A percentile compares a stretch with the other conserved stretches of the same genome.
Conservation (phyloP, 345 rosid genomes). For the Triadica sebifera region DNA sequence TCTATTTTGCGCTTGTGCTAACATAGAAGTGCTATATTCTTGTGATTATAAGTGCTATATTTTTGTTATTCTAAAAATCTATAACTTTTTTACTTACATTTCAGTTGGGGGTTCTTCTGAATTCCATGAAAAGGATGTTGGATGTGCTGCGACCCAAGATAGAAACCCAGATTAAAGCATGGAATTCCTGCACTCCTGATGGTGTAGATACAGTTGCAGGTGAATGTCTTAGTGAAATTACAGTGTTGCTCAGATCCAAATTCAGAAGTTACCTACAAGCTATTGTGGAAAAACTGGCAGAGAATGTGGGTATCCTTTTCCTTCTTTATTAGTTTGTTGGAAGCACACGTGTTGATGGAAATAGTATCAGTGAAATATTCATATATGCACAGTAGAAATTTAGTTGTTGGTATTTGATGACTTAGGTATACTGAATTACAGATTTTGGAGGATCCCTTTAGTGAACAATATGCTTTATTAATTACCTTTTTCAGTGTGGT, state of each 20-base stretch:
- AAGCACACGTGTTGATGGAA: background rate
- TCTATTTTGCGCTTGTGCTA: background rate
- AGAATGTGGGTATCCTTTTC: constrained; percentile 23
- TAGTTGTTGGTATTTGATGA: background rate
- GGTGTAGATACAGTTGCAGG: constrained; percentile 20
- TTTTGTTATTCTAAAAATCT: too few species aligned
- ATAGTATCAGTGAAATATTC: background rate
- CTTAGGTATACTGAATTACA: background rate
- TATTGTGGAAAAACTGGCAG: constrained; percentile 24
- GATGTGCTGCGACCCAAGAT: constrained; percentile 25
- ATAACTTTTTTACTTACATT: background rate
- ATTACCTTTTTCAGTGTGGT: background rate
- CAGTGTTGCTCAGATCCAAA: constrained; percentile 29
- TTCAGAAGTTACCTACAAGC: constrained; percentile 32
- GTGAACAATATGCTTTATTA: background rate
- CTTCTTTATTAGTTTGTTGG: background rate
- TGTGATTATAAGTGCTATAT: background rate
- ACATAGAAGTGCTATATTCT: background rate
- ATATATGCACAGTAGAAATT: background rate
- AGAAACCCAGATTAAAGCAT: constrained; percentile 19
- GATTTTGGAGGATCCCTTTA: background rate
- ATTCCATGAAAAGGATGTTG: constrained; percentile 32
- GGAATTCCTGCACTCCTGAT: constrained; percentile 21
- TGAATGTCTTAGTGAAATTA: constrained; percentile 28
- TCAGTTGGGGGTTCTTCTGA: constrained; percentile 29